Evolutionary conservation across 164 flowering plant genomes (phyloP).

Genomic region (Macadamia tetraphylla): DNA sequence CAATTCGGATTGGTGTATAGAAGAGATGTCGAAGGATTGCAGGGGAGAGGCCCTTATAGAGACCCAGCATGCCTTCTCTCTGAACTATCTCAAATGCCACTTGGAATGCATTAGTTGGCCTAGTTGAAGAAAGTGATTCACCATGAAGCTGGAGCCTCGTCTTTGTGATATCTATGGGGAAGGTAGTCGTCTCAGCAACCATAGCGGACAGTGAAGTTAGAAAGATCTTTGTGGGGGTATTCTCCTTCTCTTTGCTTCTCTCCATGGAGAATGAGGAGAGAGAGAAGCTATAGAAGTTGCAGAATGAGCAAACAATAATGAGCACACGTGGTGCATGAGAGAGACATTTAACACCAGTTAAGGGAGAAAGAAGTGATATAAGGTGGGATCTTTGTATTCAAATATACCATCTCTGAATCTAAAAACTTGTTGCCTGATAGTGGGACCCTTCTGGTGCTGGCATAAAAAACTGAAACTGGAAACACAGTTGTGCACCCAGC

Average conservation of each 20-base stretch:
- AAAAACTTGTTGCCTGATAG: no score
- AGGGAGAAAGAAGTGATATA: no score
- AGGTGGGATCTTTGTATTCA: no score
- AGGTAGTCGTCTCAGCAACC: constrained; percentile 74
- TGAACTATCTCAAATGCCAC: constrained; percentile 41
- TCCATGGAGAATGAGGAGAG: neutral
- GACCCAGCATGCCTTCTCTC: constrained; percentile 43
- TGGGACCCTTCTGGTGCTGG: no score
- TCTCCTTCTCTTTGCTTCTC: constrained; percentile 2
- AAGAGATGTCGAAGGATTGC: constrained; percentile 73
- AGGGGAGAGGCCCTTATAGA: constrained; percentile 76
- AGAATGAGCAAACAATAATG: neutral
- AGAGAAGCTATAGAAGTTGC: neutral
- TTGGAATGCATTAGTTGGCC: constrained; percentile 41
- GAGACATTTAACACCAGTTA: neutral
- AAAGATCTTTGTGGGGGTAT: constrained; percentile 25
- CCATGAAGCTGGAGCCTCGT: constrained; percentile 77
- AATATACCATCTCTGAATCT: no score
- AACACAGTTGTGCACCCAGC: no score
- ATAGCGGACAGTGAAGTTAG: constrained; percentile 66
- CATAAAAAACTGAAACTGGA: no score
- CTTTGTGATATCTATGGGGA: constrained; percentile 80
- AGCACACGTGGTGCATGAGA: neutral
- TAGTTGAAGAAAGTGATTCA: constrained; percentile 14
- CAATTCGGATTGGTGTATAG: constrained; percentile 79